phyloP scores from a whole-genome alignment of 176 grass and related monocot genomes.

The Aechmea fasciata region DNA sequence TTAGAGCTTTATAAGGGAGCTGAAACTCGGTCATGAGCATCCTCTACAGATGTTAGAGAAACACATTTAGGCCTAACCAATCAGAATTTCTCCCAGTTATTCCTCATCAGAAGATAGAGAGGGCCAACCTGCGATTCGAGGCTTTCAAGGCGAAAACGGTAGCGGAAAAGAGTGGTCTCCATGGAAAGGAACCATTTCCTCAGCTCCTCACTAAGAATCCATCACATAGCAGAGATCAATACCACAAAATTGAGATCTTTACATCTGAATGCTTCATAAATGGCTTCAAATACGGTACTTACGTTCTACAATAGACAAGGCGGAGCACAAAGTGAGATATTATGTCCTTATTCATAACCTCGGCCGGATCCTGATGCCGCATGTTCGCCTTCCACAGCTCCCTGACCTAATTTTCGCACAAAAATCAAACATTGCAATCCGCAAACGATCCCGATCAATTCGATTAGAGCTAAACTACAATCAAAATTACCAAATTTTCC shows the following conservation, averaged over 20 bases:
- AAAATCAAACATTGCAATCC: neutral
- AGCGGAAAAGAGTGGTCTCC: conserved; percentile 75
- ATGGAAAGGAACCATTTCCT: conserved; percentile 98
- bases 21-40: conserved; percentile 82
- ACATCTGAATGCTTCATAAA: conserved; percentile 2
- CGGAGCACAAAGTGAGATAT: conserved; percentile 94
- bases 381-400: conserved; percentile 72
- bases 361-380: conserved; percentile 76
- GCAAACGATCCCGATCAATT: conserved; percentile 5
- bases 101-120: conserved; percentile 3
- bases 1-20: conserved; percentile 78
- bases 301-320: conserved; percentile 99
- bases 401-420: conserved; percentile 33
- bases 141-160: conserved; percentile 65
- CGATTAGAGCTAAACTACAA: neutral
- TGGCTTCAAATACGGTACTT: conserved; percentile 12
- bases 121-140: conserved; percentile 72
- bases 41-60: conserved; percentile 35
- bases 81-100: neutral
- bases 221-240: neutral
- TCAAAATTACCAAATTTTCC: conserved; percentile 64
- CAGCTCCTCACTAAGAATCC: conserved; percentile 57
- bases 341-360: conserved; percentile 83
- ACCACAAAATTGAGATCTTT: conserved; percentile 4
- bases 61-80: neutral